Conservation (phyloP, 768 basidiomycete species). For the Boletus sp. region DNA sequence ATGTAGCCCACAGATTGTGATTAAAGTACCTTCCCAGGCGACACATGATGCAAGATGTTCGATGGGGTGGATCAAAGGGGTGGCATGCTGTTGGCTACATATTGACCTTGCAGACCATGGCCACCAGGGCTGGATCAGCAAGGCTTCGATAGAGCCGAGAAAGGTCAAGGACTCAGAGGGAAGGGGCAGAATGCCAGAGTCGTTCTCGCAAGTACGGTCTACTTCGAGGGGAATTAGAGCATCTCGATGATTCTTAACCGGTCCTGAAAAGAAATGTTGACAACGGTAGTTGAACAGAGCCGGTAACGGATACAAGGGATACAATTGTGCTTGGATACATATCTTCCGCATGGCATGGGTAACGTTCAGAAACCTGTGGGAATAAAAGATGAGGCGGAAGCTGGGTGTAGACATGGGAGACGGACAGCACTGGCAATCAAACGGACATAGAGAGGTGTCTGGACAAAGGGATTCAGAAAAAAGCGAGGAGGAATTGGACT, state of each 20-base stretch:
- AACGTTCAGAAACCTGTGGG: conserved; percentile 27
- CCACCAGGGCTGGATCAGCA: conserved; percentile 35
- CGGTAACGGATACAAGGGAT: not conserved
- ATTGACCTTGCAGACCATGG: conserved; percentile 57
- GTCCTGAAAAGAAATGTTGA: not conserved
- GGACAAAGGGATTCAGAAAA: conserved; percentile 23
- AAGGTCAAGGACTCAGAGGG: not conserved
- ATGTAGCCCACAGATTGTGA: conserved; percentile 22
- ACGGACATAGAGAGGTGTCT: conserved; percentile 86
- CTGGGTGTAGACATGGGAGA: conserved; percentile 4
- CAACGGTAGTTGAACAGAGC: not conserved
- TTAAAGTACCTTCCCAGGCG: conserved; percentile 20
- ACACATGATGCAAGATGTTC: conserved; percentile 19
- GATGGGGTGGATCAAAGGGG: conserved; percentile 19
- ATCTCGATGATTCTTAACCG: not conserved
- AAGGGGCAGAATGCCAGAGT: not conserved
- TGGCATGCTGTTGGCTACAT: conserved; percentile 52
- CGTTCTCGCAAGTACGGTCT: not conserved
- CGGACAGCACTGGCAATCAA: conserved; percentile 88
- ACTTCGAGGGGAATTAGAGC: not conserved
- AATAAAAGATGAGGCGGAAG: not conserved
- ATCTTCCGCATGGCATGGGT: not conserved
- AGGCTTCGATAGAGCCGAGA: conserved; percentile 61
- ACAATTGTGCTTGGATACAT: not conserved
- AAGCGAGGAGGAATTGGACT: conserved; percentile 7